Conservation (phyloP, 2,329 filamentous ascomycete genomes). For the Sclerotinia borealis region DNA sequence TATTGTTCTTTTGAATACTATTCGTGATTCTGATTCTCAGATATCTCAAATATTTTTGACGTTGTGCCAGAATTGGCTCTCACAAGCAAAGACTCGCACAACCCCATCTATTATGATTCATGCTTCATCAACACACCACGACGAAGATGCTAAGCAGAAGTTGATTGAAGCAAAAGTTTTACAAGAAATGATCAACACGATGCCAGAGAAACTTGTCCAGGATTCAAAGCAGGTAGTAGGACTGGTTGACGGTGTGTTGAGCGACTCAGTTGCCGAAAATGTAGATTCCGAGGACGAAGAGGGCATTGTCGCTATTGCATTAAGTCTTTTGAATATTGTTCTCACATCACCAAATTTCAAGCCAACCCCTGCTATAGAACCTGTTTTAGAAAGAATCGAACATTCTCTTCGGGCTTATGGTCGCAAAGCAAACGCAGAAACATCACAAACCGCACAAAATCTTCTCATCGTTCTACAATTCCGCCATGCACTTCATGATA, state of each 20-base stretch:
- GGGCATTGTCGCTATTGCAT: slow-evolving; percentile 45
- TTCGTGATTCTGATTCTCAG: slow-evolving; percentile 34
- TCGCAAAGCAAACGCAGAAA: slow-evolving; percentile 35
- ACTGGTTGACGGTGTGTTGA: slow-evolving; percentile 55
- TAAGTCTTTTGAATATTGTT: slow-evolving; percentile 57
- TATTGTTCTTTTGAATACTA: slow-evolving; percentile 43
- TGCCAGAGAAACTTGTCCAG: slow-evolving; percentile 57
- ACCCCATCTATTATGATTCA: slow-evolving; percentile 25
- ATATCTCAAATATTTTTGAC: slow-evolving; percentile 55
- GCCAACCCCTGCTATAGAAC: slow-evolving; percentile 37
- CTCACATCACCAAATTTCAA: slow-evolving; percentile 52
- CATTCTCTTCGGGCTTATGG: slow-evolving; percentile 41
- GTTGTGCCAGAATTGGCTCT: slow-evolving; percentile 54
- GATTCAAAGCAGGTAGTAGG: slow-evolving; percentile 60
- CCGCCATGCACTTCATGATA: slow-evolving; percentile 46
- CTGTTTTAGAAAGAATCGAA: slow-evolving; percentile 42
- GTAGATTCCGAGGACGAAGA: slow-evolving; percentile 39
- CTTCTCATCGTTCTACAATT: slow-evolving; percentile 50
- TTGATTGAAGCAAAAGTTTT: slow-evolving; percentile 57
- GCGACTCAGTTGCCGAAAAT: slow-evolving; percentile 14
- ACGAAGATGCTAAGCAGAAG: slow-evolving; percentile 39
- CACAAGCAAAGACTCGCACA: slow-evolving; percentile 18
- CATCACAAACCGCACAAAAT: slow-evolving; percentile 50
- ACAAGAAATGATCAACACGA: slow-evolving; percentile 57
- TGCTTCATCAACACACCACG: slow-evolving; percentile 31